phyloP scores from a whole-genome alignment of 1,284 basidiomycete genomes.

The Ustilago crameri region DNA sequence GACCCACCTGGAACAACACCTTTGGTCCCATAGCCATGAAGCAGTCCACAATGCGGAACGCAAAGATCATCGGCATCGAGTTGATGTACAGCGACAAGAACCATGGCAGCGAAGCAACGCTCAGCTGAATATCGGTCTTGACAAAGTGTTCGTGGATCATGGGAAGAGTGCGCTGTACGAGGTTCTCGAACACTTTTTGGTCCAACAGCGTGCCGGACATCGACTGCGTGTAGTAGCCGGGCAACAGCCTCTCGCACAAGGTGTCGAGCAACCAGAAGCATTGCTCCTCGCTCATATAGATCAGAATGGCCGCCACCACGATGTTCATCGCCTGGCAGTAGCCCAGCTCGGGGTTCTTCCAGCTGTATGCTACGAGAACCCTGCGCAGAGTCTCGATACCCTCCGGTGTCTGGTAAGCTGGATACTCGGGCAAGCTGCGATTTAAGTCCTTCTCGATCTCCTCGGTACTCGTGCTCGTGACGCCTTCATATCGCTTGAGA shows the following conservation, averaged over 20 bases:
- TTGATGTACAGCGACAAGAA: slow-evolving; percentile 92
- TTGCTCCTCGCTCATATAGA: slow-evolving; percentile 99
- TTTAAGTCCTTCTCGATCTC: slow-evolving; percentile 99
- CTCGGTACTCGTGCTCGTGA: slow-evolving; percentile 88
- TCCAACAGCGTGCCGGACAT: slow-evolving; percentile 99
- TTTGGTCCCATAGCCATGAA: slow-evolving; percentile 99
- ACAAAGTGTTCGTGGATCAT: slow-evolving; percentile 93
- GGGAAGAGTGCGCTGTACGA: slow-evolving; percentile 81
- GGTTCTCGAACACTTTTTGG: slow-evolving; percentile 95
- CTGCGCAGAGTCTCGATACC: slow-evolving; percentile 77
- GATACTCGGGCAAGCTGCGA: slow-evolving; percentile 71
- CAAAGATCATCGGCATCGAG: slow-evolving; percentile 99
- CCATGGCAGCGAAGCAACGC: slow-evolving; percentile 97
- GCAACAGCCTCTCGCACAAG: slow-evolving; percentile 90
- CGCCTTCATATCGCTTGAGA: slow-evolving; percentile 81
- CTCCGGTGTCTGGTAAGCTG: slow-evolving; percentile 61
- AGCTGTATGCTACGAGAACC: slow-evolving; percentile 95
- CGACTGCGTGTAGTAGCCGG: slow-evolving; percentile 96
- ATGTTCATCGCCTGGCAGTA: slow-evolving; percentile 74
- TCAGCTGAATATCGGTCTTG: slow-evolving; percentile 91
- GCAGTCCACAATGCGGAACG: slow-evolving; percentile 97
- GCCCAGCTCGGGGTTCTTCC: slow-evolving; percentile 86
- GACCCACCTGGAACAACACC: slow-evolving; percentile 93
- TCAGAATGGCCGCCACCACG: slow-evolving; percentile 84
- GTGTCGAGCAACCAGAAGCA: slow-evolving; percentile 97